Conservation (phyloP, 441 rosid species). For the Aquilaria agallochum region DNA sequence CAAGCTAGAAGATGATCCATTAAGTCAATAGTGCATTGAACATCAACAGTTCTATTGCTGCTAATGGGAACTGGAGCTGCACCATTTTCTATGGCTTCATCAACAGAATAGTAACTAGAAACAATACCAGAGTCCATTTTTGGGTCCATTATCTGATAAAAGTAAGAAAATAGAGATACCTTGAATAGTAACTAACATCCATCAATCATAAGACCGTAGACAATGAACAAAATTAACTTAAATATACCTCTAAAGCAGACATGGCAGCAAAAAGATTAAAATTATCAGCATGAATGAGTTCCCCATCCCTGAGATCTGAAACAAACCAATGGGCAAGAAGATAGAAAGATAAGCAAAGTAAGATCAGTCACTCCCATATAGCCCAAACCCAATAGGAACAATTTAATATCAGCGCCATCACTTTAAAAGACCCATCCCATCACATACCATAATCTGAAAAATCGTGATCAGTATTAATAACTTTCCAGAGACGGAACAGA, state of each 20-base stretch:
- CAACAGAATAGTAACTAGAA: constrained; percentile 69
- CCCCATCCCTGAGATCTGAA: constrained; percentile 83
- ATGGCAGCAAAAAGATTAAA: constrained; percentile 97
- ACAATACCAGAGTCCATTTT: constrained; percentile 99
- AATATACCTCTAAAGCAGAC: constrained; percentile 93
- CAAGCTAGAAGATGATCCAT: constrained; percentile 95
- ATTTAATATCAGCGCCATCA: not conserved
- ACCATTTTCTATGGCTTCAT: constrained; percentile 93
- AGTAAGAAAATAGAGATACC: constrained; percentile 11
- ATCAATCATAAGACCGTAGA: not conserved
- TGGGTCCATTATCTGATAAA: constrained; percentile 93
- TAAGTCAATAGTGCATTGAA: constrained; percentile 72
- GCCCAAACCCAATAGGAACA: not conserved
- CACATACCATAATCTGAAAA: not conserved
- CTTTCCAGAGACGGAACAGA: too few species aligned
- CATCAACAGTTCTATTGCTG: constrained; percentile 58
- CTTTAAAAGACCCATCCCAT: not conserved
- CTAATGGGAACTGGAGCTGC: constrained; percentile 85
- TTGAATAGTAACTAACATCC: not conserved
- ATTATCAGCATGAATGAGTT: constrained; percentile 91
- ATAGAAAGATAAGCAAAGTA: constrained; percentile 7
- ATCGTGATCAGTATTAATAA: not conserved
- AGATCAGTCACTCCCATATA: not conserved
- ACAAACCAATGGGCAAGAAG: constrained; percentile 11
- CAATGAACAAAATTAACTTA: constrained; percentile 1